Base-by-base conservation (phyloP, 2,329 filamentous ascomycete species). In the Claviceps africana region DNA sequence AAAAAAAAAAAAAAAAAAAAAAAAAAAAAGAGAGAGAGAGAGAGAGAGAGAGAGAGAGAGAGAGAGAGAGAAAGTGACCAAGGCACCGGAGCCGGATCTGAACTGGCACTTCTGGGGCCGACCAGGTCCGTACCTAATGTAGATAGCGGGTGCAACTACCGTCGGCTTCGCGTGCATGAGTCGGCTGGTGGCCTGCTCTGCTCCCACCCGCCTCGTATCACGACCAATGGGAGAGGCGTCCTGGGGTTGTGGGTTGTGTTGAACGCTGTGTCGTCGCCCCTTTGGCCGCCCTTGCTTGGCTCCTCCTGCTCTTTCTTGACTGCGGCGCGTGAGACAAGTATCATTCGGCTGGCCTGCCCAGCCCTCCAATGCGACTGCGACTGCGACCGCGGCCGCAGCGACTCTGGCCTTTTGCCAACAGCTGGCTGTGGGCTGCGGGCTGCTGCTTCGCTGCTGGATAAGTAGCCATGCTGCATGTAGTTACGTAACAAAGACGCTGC, bases 161-260 rank as follows among this genome's bases (percentile, higher is more conserved):
- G 50, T 49, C 47, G 50, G 50, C 53, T 42, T 52, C 15, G 31
- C n/a, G 37, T 31, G 45, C 50, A 49, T 50, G 47, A 47, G n/a
- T 47, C 21, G 17, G 43, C 50, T 22, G 46, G 43, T 47, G 50
- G 50, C 53, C 33, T 52, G 15, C 30, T 30, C 43, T 43, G 47
- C 21, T 47, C 37, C 33, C 50, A 28, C 35, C 30, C 53, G 19
- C n/a, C 25, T 51, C 50, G 50, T 49, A 49, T 43, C n/a, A 22
- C 25, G 43, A 21, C 53, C 50, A 52, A 50, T 54, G 37, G 53
- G 53, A 47, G 42, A 52, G 47, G 28, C 50, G 17, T 52, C 50
- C 50, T 47, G 50, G 6, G 19, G 35, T 31, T 51, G 39, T 25
- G 6, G 19, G 35, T 31, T 51, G 39, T 25, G 19, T 44, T 42